Evolutionary conservation across 768 basidiomycete species (phyloP).

Genomic region (Crepidotus variabilis): DNA sequence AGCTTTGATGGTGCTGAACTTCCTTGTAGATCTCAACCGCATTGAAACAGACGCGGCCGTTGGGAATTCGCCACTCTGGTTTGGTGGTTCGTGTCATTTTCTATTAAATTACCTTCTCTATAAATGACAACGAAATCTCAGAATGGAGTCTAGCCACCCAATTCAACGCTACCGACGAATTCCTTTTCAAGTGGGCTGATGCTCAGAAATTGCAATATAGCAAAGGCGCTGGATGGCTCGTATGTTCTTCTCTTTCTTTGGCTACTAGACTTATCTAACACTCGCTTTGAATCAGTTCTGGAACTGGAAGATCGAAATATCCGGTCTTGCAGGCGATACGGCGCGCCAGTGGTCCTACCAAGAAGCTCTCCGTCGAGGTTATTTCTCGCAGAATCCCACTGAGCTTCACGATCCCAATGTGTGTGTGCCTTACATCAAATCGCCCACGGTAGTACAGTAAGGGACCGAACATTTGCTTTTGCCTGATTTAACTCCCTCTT

Average conservation of each 20-base stretch:
- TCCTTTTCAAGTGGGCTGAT: constrained; percentile 67
- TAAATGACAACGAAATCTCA: constrained; percentile 5
- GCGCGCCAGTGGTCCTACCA: constrained; percentile 72
- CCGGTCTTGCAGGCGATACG: constrained; percentile 41
- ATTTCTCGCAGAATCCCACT: constrained; percentile 60
- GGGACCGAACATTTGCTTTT: too few relatives aligned
- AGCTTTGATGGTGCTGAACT: not conserved
- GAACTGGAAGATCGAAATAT: constrained; percentile 73
- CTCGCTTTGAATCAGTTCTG: constrained; percentile 35
- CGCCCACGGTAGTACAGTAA: not conserved
- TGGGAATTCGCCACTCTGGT: constrained; percentile 37
- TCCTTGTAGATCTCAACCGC: constrained; percentile 51
- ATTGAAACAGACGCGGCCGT: constrained; percentile 33
- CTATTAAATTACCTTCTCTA: not conserved
- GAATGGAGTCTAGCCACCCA: constrained; percentile 60
- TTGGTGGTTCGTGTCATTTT: constrained; percentile 29
- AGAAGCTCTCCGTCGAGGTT: constrained; percentile 55
- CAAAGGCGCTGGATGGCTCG: constrained; percentile 62
- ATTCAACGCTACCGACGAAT: constrained; percentile 57
- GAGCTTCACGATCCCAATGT: constrained; percentile 52
- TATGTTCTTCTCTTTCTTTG: constrained; percentile 27
- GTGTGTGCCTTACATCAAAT: constrained; percentile 47
- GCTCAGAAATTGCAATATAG: constrained; percentile 68
- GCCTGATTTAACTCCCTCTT: too few relatives aligned
- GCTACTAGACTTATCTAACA: not conserved